Base-by-base conservation (phyloP, 208 protist genomes). In the Wallacemonas sp. region DNA sequence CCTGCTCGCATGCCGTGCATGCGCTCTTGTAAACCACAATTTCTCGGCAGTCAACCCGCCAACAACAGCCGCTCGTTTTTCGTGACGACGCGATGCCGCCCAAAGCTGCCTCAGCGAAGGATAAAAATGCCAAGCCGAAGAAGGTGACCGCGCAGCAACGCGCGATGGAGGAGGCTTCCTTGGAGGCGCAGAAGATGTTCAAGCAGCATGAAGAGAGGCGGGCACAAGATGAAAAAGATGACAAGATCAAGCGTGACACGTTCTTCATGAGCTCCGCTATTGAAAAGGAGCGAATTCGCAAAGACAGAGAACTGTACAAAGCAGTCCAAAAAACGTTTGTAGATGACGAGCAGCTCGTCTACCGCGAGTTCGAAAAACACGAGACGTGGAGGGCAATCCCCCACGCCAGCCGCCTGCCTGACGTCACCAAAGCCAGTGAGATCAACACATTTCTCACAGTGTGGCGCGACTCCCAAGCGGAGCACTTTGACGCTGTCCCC, bases 381-480 rank as follows among this genome's bases (percentile, higher is more conserved):
- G 53, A 70, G 1, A 53, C 64, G 17, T 97, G 93, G 90, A 71
- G 72, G 27, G 42, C 65, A 27, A 74, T 96, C 19, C 80, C 91
- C 9, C 64, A 78, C 17, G 84, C 86, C 1, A 86, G 82, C 28
- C 79, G 86, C 33, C 80, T 97, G 31, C 93, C 93, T 0, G 62
- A 86, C 33, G 87, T 97, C n/a, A 11, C 75, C 54, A 82, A 67
- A 49, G 82, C 92, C 62, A 82, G 77, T 26, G 87, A 93, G n/a
- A 91, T 97, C 62, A 97, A 96, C 71, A 83, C 87, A 0, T 97
- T 96, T 58, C 79, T 97, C 24, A 77, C 70, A 33, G 86, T 85
- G 14, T 97, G 92, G 92, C 70, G 75, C n/a, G 79, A 84, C 22
- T 34, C 59, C 15, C 67, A 88, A 6, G 56, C 84, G 49, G 62